phyloP scores from a whole-genome alignment of 352 stramenopile species.

The Globisporangium yorkense region DNA sequence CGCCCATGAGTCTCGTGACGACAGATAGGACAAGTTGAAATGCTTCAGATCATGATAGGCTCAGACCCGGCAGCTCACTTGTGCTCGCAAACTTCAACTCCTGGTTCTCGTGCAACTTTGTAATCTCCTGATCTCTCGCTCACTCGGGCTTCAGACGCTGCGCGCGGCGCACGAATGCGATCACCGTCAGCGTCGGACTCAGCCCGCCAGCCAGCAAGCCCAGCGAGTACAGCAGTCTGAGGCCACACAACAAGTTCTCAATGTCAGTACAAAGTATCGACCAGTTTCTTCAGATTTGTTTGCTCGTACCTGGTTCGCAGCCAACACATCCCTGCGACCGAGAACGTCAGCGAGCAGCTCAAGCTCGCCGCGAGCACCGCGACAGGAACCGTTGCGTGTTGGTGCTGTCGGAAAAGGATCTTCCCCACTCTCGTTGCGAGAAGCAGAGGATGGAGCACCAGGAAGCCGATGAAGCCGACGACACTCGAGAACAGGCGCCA shows the following conservation, averaged over 20 bases:
- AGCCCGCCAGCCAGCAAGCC: not conserved
- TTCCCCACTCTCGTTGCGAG: conserved; percentile 16
- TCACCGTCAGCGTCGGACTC: not conserved
- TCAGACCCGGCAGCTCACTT: not conserved
- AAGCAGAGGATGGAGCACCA: conserved; percentile 43
- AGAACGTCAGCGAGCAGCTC: conserved; percentile 46
- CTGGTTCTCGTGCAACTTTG: not conserved
- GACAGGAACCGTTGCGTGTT: conserved; percentile 25
- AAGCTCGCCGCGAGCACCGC: conserved; percentile 35
- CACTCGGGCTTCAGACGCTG: not conserved
- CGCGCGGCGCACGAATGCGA: not conserved
- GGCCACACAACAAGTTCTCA: not conserved
- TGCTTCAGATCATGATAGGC: not conserved
- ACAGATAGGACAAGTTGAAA: not conserved
- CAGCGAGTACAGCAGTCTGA: not conserved
- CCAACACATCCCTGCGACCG: conserved; percentile 40
- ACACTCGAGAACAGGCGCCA: conserved; percentile 54
- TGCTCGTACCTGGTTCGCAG: conserved; percentile 36
- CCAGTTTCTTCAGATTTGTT: not conserved
- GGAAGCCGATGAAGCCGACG: conserved; percentile 59
- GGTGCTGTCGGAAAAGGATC: conserved; percentile 12
- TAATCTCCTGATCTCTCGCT: not conserved
- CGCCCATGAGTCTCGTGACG: not conserved
- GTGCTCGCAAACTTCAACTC: not conserved
- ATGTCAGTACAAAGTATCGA: not conserved